These are phyloP conservation scores for Solanum habrochaites DNA, from an alignment of 257 asterid genomes.

Conservation along the genomic window DNA sequence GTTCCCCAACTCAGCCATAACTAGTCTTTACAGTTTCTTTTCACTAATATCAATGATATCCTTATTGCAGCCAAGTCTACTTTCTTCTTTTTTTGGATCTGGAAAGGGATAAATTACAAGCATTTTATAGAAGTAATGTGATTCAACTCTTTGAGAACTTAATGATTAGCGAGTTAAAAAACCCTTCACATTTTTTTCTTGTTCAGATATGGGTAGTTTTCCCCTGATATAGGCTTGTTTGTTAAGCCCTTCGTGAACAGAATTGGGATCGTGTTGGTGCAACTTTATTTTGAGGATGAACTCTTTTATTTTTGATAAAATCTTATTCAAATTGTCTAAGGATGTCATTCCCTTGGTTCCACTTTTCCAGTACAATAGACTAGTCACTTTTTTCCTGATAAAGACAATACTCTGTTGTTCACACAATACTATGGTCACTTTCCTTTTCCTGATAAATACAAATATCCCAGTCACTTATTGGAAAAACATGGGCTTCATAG, in stretches of 20 bases:
- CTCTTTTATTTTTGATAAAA: background rate
- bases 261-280: background rate
- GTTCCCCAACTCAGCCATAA: background rate
- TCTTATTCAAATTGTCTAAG: background rate
- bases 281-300: background rate
- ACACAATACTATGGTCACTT: background rate
- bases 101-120: background rate
- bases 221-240: background rate
- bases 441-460: background rate
- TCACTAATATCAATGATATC: background rate
- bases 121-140: background rate
- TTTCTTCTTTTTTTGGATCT: background rate
- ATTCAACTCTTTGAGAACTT: background rate
- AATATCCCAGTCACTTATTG: background rate
- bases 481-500: background rate
- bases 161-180: background rate
- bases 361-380: background rate
- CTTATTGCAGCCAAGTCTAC: background rate
- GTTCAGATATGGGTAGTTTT: background rate
- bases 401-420: background rate
- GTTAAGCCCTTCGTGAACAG: background rate
- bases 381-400: background rate
- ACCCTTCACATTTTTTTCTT: background rate
- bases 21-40: background rate
- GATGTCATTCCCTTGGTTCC: background rate